A percentile compares a stretch with the other conserved stretches of the same genome.
Evolutionary conservation across 306 rosid species (phyloP).

Genomic region (Cucumis cinereus): DNA sequence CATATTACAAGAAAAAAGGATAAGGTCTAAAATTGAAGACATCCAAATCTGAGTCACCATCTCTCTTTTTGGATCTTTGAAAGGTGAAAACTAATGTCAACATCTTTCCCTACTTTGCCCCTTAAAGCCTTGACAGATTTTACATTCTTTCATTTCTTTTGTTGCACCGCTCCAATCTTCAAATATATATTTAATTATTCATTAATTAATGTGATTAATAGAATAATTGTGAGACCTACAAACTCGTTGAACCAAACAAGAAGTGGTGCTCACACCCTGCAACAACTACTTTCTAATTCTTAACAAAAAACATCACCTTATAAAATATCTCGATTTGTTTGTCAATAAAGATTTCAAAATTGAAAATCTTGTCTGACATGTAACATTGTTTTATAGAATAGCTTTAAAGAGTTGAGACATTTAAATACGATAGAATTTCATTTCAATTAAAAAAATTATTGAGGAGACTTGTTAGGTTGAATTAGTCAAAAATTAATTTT

Average conservation of each 20-base stretch:
- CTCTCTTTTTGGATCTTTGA: not conserved
- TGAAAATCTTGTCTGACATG: not conserved
- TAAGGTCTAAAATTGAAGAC: slow-evolving; percentile 8
- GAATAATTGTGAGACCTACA: not conserved
- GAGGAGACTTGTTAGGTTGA: no score
- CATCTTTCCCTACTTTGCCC: not conserved
- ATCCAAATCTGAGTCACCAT: slow-evolving; percentile 13
- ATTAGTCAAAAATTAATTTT: no score
- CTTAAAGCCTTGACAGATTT: slow-evolving; percentile 4
- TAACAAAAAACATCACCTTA: no score
- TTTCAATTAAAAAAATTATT: no score
- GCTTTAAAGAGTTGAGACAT: no score
- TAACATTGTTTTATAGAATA: no score
- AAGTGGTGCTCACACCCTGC: no score
- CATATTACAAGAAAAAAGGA: slow-evolving; percentile 8
- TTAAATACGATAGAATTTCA: not conserved
- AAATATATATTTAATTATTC: not conserved
- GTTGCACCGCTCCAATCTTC: not conserved
- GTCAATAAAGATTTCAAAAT: not conserved
- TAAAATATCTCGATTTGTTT: no score
- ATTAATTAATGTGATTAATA: not conserved
- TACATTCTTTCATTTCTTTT: not conserved
- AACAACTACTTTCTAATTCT: no score
- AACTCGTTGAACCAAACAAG: no score
- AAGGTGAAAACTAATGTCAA: not conserved